These are phyloP conservation scores for Amoeboaphelidium protococcarum DNA, from an alignment of 371 early-diverging fungal genomes.

Conservation along the genomic window DNA sequence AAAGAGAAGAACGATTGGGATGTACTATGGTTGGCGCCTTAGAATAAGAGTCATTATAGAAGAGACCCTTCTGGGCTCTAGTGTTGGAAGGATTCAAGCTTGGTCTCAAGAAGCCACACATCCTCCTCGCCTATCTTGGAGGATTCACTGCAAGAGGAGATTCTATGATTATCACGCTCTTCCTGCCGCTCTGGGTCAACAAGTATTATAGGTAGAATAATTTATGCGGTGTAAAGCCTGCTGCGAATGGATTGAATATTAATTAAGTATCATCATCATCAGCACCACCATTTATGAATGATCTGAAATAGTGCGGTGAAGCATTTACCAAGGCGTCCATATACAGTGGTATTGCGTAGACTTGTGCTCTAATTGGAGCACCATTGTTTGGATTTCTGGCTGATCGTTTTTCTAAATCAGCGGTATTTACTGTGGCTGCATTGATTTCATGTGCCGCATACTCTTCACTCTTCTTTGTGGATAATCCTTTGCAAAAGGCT, in stretches of 20 bases:
- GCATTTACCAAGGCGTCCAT: conserved; percentile 23
- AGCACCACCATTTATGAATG: too few relatives aligned
- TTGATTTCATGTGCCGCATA: conserved; percentile 26
- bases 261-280: too few relatives aligned
- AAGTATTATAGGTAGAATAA: conserved; percentile 4
- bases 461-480: conserved; percentile 23
- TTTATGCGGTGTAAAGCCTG: neutral
- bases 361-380: conserved; percentile 32
- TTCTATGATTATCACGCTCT: conserved; percentile 38
- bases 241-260: too few relatives aligned
- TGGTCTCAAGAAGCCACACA: conserved; percentile 24
- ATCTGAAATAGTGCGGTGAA: conserved; percentile 10
- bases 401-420: conserved; percentile 16
- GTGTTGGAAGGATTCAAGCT: neutral
- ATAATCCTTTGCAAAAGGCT: conserved; percentile 21
- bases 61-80: neutral
- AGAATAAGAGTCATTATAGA: neutral
- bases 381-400: conserved; percentile 23
- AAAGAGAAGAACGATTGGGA: neutral
- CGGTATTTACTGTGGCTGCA: conserved; percentile 21
- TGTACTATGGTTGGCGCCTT: neutral
- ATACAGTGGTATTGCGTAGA: conserved; percentile 36
- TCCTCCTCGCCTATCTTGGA: conserved; percentile 24
- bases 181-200: conserved; percentile 42
- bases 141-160: conserved; percentile 33